Evolutionary conservation across 1,284 basidiomycete genomes (phyloP).

Genomic region (Apiotrichum sp.): DNA sequence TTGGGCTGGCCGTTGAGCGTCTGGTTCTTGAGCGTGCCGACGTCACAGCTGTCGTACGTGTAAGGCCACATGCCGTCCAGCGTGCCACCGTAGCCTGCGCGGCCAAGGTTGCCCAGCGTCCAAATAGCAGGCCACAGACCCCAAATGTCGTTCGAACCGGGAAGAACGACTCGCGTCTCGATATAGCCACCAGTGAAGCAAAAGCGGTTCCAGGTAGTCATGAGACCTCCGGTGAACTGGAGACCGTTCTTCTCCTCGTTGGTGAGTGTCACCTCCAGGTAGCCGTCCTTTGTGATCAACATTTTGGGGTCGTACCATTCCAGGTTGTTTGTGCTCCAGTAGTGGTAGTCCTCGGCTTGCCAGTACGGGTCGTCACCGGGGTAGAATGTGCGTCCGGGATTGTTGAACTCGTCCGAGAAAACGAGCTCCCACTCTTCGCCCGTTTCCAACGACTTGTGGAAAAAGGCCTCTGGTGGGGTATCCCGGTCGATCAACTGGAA

Average conservation of each 20-base stretch:
- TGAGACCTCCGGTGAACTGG: constrained; percentile 68
- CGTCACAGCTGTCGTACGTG: constrained; percentile 51
- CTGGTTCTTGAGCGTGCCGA: constrained; percentile 55
- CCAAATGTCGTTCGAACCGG: constrained; percentile 62
- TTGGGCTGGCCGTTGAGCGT: constrained; percentile 40
- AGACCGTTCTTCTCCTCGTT: constrained; percentile 58
- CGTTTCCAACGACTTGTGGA: constrained; percentile 57
- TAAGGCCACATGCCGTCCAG: constrained; percentile 53
- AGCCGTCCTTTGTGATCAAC: constrained; percentile 56
- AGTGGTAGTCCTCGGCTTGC: constrained; percentile 51
- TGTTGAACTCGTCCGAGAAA: constrained; percentile 88
- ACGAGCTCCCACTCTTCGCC: constrained; percentile 72
- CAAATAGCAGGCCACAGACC: constrained; percentile 60
- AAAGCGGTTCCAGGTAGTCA: constrained; percentile 72
- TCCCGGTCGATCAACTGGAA: constrained; percentile 58
- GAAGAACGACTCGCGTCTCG: constrained; percentile 66
- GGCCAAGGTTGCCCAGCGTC: constrained; percentile 50
- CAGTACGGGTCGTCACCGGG: constrained; percentile 55
- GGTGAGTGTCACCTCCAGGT: constrained; percentile 63
- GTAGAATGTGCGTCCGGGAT: constrained; percentile 58
- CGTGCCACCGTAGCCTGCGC: constrained; percentile 50
- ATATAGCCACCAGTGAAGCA: constrained; percentile 86
- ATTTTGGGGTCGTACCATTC: constrained; percentile 58
- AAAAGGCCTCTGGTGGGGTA: constrained; percentile 57
- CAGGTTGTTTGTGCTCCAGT: constrained; percentile 71